Evolutionary conservation across 192 early-diverging fungal species (phyloP), one percentile per base, ranked within the genome.

Genomic region (Gaertneriomyces sp.): DNA sequence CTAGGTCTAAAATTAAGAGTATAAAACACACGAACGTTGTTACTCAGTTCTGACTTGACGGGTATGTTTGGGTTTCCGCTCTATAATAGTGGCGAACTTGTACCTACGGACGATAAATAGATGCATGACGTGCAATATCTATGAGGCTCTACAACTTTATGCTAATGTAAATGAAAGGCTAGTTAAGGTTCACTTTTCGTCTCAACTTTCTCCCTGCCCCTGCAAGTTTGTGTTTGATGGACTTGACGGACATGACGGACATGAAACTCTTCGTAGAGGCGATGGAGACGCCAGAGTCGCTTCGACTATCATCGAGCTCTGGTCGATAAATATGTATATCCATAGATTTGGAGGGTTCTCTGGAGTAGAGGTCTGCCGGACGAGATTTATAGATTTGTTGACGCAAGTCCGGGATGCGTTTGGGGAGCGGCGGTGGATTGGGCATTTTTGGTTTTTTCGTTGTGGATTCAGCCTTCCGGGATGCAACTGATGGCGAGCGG

Each of bases 201-300:
- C 49, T 20, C 49, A 51, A 17, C 20, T 51, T 51, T 51, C 20
- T 51, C 49, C 20, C 20, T 51, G 49, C 49, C 5, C 49, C 49
- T 20, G 49, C 49, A 51, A 51, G 49, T 20, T 51, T 51, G 49
- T 17, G n/a, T 51, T 51, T 51, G 49, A 51, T 51, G 49, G 49
- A 51, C 20, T 51, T 51, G 49, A 51, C 20, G 49, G 49, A 51
- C 20, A 20, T 20, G 20, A 51, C 49, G n/a, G 49, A 17, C 49
- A n/a, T n/a, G 20, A 20, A 17, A 20, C n/a, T 17, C 20, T 20
- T 51, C 49, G 49, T 51, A 5, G 49, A 51, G n/a, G 20, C 4
- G 49, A 51, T 4, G 0, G 49, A 51, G n/a, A 51, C 49, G 20
- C 49, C 49, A 51, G 49, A 51, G 49, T 51, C 49, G 6, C 49